Evolutionary conservation across 2,329 filamentous ascomycete species (phyloP).

Genomic region (Lachnellula hyalina): DNA sequence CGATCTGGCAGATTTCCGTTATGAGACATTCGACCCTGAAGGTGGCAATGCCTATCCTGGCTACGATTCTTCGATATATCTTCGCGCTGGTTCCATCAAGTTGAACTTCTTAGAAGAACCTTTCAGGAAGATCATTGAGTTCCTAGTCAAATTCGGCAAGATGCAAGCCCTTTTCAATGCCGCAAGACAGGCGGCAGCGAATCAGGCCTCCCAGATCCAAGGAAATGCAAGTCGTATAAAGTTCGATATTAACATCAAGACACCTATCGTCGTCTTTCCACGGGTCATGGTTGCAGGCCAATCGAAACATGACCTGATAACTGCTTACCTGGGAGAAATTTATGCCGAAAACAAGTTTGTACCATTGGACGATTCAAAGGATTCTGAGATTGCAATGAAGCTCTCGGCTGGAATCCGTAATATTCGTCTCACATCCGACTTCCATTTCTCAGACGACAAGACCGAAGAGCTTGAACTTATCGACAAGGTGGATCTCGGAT

Average conservation of each 20-base stretch:
- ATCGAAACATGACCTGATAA: slow-evolving; percentile 73
- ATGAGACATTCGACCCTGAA: slow-evolving; percentile 84
- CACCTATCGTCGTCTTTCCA: slow-evolving; percentile 93
- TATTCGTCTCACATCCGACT: slow-evolving; percentile 81
- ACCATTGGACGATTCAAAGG: slow-evolving; percentile 70
- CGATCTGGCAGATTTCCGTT: slow-evolving; percentile 93
- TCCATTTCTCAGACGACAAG: slow-evolving; percentile 68
- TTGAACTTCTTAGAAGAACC: slow-evolving; percentile 96
- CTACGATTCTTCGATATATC: slow-evolving; percentile 85
- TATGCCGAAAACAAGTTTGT: slow-evolving; percentile 93
- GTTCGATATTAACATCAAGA: slow-evolving; percentile 89
- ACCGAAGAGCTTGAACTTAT: slow-evolving; percentile 93
- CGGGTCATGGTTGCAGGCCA: slow-evolving; percentile 65
- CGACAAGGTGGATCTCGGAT: slow-evolving; percentile 90
- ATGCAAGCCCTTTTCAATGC: slow-evolving; percentile 99
- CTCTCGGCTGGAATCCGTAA: slow-evolving; percentile 88
- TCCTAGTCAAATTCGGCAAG: slow-evolving; percentile 96
- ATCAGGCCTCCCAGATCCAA: slow-evolving; percentile 88
- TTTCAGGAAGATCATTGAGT: slow-evolving; percentile 96
- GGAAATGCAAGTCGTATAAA: slow-evolving; percentile 86
- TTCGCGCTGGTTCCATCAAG: slow-evolving; percentile 92
- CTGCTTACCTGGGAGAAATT: slow-evolving; percentile 92
- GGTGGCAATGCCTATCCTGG: slow-evolving; percentile 74
- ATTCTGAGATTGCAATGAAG: slow-evolving; percentile 76
- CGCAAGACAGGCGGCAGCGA: slow-evolving; percentile 87